Percentiles rank a stretch among this genome's conserved stretches.
Evolutionary conservation across 1,139 yeast species (phyloP).

Genomic region (Diutina siamensis): DNA sequence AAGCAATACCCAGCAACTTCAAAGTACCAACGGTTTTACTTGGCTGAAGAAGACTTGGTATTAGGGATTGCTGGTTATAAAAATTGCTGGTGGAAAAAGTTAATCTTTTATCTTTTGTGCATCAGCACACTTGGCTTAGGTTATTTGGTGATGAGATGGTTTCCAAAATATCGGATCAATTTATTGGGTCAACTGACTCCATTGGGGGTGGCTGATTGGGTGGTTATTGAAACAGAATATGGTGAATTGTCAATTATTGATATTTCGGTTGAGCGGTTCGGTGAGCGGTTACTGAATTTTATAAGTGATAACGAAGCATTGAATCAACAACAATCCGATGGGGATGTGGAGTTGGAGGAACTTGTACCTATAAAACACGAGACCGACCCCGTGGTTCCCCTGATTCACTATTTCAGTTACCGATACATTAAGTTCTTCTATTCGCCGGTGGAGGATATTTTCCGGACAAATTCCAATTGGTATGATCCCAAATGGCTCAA

Average conservation of each 20-base stretch:
- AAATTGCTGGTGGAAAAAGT: constrained; percentile 35
- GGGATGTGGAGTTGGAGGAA: constrained; percentile 9
- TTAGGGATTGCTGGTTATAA: constrained; percentile 87
- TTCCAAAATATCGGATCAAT: constrained; percentile 63
- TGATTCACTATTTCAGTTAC: constrained; percentile 60
- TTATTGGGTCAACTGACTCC: constrained; percentile 58
- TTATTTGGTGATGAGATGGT: constrained; percentile 70
- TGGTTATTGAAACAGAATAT: constrained; percentile 85
- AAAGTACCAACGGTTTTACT: constrained; percentile 68
- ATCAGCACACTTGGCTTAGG: constrained; percentile 56
- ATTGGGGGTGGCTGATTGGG: constrained; percentile 81
- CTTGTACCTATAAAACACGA: constrained; percentile 10
- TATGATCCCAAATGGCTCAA: constrained; percentile 66
- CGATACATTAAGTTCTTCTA: constrained; percentile 76
- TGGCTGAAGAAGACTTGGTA: constrained; percentile 91
- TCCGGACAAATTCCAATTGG: constrained; percentile 80
- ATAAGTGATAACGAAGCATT: constrained; percentile 24
- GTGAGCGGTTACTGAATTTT: constrained; percentile 60
- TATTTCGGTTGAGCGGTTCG: constrained; percentile 49
- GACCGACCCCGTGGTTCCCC: constrained; percentile 58
- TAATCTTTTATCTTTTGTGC: constrained; percentile 45
- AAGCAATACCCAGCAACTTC: constrained; percentile 9
- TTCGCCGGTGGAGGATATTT: constrained; percentile 78
- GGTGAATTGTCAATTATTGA: constrained; percentile 64
- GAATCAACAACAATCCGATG: constrained; percentile 11